Evolutionary conservation across 2,329 filamentous ascomycete genomes (phyloP).

Genomic region (Tolypocladium paradoxum): DNA sequence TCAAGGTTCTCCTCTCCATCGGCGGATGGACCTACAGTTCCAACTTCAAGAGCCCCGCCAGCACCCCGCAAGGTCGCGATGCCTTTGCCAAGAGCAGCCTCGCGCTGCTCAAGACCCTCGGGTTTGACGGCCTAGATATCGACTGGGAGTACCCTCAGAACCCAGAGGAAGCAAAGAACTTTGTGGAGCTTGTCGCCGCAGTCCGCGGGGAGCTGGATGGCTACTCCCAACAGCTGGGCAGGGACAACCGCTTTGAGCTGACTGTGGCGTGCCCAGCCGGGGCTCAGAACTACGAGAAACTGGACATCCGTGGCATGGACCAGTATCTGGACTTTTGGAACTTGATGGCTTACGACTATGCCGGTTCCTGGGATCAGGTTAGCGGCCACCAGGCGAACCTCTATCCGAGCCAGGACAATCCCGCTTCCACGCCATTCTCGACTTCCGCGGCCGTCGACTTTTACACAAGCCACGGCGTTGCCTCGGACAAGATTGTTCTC

Average conservation of each 20-base stretch:
- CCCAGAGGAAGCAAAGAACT: conserved; percentile 42
- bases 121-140: conserved; percentile 62
- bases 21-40: conserved; percentile 87
- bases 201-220: conserved; percentile 47
- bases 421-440: conserved; percentile 65
- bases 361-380: conserved; percentile 65
- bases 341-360: conserved; percentile 82
- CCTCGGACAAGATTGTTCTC: conserved; percentile 64
- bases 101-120: conserved; percentile 65
- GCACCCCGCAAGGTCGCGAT: conserved; percentile 56
- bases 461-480: conserved; percentile 57
- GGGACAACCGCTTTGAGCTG: conserved; percentile 47
- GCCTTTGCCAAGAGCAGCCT: conserved; percentile 67
- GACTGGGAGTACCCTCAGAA: conserved; percentile 59
- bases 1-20: conserved; percentile 79
- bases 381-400: conserved; percentile 78
- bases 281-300: conserved; percentile 48
- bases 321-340: conserved; percentile 63
- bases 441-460: conserved; percentile 57
- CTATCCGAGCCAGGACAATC: conserved; percentile 44
- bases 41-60: conserved; percentile 70
- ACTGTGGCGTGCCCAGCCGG: conserved; percentile 56
- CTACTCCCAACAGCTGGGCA: conserved; percentile 35
- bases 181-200: conserved; percentile 46
- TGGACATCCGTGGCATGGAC: conserved; percentile 56